Evolutionary conservation across 306 rosid species (phyloP).

Genomic region (Cucurbita argyrosperma): DNA sequence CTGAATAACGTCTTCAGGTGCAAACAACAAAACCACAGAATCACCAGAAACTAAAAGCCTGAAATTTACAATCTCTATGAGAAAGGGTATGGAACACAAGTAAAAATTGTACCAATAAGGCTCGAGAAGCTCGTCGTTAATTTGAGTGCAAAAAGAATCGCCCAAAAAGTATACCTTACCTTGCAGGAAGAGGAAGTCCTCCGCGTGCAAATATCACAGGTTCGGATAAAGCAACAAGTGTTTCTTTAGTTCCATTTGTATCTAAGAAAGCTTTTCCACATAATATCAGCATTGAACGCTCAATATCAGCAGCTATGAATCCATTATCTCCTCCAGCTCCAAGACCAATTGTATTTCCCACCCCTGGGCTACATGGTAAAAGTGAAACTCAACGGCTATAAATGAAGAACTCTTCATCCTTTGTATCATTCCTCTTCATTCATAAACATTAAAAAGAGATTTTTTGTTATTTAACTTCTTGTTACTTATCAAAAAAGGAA

Average conservation of each 20-base stretch:
- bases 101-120: neutral
- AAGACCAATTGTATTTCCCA: conserved; percentile 14
- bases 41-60: conserved; percentile 29
- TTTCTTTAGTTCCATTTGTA: conserved; percentile 19
- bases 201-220: conserved; percentile 29
- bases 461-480: neutral
- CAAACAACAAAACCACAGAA: conserved; percentile 26
- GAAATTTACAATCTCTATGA: conserved; percentile 12
- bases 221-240: conserved; percentile 26
- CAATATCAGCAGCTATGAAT: conserved; percentile 32
- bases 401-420: neutral
- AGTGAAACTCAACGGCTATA: neutral
- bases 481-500: neutral
- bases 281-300: conserved; percentile 28
- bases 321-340: conserved; percentile 20
- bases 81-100: neutral
- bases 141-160: neutral
- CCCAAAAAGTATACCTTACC: conserved; percentile 7
- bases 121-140: neutral
- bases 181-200: conserved; percentile 33
- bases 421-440: neutral
- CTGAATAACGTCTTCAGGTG: conserved; percentile 18
- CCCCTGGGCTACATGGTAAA: conserved; percentile 19
- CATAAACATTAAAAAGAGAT: neutral
- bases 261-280: conserved; percentile 35